phyloP scores from a whole-genome alignment of 1,284 basidiomycete species.

The Puccinia horiana region DNA sequence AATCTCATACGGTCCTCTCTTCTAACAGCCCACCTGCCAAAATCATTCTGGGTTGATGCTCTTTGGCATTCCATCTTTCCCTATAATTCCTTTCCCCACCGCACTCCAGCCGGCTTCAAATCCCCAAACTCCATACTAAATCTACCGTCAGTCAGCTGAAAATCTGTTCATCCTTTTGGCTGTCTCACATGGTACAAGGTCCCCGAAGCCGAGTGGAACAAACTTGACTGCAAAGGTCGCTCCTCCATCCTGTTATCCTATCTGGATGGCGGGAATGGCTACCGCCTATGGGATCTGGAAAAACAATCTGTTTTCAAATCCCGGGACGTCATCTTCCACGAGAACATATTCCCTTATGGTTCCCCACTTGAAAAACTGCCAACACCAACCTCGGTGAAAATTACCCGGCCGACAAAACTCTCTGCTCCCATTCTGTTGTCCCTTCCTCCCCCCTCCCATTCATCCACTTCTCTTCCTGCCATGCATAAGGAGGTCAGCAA shows the following conservation, averaged over 20 bases:
- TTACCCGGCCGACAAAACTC: not conserved
- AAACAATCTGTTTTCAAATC: not conserved
- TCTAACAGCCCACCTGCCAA: not conserved
- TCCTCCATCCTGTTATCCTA: not conserved
- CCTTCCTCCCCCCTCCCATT: too few relatives aligned
- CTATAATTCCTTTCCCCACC: constrained; percentile 8
- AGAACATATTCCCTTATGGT: not conserved
- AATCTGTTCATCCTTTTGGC: too few relatives aligned
- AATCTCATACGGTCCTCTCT: constrained; percentile 7
- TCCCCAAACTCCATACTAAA: not conserved
- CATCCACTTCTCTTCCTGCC: too few relatives aligned
- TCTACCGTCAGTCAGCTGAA: not conserved
- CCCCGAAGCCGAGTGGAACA: not conserved
- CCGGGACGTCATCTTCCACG: not conserved
- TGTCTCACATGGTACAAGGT: constrained; percentile 1
- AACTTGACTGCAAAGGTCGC: not conserved
- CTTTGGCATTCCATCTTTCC: not conserved
- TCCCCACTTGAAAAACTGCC: not conserved
- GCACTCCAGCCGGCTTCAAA: not conserved
- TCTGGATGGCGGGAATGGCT: not conserved
- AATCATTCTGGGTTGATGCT: constrained; percentile 19
- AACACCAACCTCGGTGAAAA: not conserved
- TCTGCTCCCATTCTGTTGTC: not conserved
- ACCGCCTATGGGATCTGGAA: constrained; percentile 5
- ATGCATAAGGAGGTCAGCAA: too few relatives aligned